Evolutionary conservation across 805 yeast species (phyloP).

Genomic region (Spathaspora arborariae): DNA sequence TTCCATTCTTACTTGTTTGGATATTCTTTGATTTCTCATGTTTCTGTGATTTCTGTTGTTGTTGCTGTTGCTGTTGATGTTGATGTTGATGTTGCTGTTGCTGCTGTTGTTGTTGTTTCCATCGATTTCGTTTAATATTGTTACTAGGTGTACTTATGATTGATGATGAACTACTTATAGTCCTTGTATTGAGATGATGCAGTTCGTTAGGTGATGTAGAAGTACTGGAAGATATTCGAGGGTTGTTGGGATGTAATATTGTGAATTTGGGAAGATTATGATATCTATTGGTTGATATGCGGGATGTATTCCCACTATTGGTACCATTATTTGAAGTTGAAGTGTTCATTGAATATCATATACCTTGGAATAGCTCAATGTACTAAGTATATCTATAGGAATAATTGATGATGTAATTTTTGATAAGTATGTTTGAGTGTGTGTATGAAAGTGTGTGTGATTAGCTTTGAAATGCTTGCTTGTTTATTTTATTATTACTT

Average conservation of each 20-base stretch:
- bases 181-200: slow-evolving; percentile 18
- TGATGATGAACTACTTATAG: slow-evolving; percentile 36
- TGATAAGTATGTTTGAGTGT: neutral
- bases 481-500: neutral
- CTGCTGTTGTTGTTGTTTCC: slow-evolving; percentile 16
- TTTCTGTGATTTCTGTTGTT: slow-evolving; percentile 7
- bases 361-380: neutral
- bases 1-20: slow-evolving; percentile 21
- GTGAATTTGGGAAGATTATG: slow-evolving; percentile 4
- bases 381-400: neutral
- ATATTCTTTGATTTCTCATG: neutral
- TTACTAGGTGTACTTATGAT: slow-evolving; percentile 42
- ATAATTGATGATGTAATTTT: neutral
- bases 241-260: neutral
- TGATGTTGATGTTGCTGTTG: slow-evolving; percentile 9
- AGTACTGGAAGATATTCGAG: neutral
- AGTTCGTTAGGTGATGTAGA: neutral
- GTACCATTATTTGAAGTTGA: neutral
- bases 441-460: too few relatives aligned
- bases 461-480: neutral
- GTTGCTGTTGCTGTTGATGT: slow-evolving; percentile 13
- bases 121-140: slow-evolving; percentile 31
- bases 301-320: neutral
- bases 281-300: neutral
- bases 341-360: slow-evolving; percentile 1